Conservation (phyloP, 371 early-diverging fungal species). For the Encephalitozoon intestinalis region DNA sequence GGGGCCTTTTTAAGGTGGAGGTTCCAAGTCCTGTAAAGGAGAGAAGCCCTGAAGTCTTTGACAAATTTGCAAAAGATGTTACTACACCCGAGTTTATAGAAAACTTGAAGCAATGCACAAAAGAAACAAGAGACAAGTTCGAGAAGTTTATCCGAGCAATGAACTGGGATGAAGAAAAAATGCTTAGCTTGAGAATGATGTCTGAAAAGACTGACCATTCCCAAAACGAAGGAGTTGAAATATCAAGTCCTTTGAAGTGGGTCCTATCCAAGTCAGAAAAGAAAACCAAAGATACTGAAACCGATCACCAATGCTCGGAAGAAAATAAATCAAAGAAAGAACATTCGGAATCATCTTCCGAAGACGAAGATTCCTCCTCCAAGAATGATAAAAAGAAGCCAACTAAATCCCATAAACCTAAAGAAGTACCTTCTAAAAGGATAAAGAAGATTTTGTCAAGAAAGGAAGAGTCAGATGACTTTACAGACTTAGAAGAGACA, state of each 20-base stretch:
- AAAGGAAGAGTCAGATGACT: not conserved
- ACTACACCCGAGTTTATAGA: not conserved
- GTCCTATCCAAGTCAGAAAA: not conserved
- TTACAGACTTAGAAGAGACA: not conserved
- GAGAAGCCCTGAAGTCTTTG: not conserved
- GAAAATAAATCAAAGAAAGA: not conserved
- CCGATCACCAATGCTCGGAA: not conserved
- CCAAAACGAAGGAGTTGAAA: not conserved
- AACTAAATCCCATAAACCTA: not conserved
- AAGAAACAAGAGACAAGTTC: not conserved
- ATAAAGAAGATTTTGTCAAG: not conserved
- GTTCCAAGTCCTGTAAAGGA: constrained; percentile 2
- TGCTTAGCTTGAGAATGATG: not conserved
- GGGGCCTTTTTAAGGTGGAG: not conserved
- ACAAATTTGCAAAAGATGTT: constrained; percentile 5
- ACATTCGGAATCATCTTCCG: not conserved
- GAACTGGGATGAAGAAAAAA: not conserved
- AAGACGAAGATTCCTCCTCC: not conserved
- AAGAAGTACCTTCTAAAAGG: not conserved
- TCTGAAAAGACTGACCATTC: not conserved
- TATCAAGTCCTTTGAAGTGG: not conserved
- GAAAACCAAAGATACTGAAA: not conserved
- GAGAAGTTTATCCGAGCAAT: not conserved
- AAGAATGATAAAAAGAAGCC: not conserved
- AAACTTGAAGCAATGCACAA: constrained; percentile 1